phyloP scores from a whole-genome alignment of 129 eudicot species.

The Smallanthus sonchifolius region DNA sequence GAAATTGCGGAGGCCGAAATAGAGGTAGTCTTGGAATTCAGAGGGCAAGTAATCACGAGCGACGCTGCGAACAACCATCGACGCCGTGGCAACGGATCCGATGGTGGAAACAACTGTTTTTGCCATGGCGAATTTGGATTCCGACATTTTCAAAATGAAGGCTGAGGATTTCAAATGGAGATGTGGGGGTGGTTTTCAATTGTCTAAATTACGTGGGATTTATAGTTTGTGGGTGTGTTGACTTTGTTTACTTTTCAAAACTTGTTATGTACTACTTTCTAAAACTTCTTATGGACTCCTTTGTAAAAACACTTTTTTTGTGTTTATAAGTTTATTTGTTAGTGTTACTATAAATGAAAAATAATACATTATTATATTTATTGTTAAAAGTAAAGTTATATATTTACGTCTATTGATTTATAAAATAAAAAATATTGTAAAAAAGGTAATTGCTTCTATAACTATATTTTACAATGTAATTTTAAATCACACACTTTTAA shows the following conservation, averaged over 20 bases:
- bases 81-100: slow-evolving; percentile 57
- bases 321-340: too few species aligned
- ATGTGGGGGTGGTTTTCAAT: background rate
- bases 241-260: background rate
- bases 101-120: slow-evolving; percentile 47
- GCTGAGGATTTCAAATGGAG: background rate
- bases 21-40: slow-evolving; percentile 49
- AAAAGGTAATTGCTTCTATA: too few species aligned
- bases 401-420: too few species aligned
- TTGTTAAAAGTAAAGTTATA: too few species aligned
- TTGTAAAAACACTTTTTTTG: too few species aligned
- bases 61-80: slow-evolving; percentile 49
- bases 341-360: too few species aligned
- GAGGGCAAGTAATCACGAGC: slow-evolving; percentile 49
- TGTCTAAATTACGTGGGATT: background rate
- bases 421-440: too few species aligned
- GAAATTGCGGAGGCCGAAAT: slow-evolving; percentile 30
- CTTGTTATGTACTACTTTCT: background rate
- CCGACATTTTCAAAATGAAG: slow-evolving; percentile 25
- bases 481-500: too few species aligned
- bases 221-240: background rate
- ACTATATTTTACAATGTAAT: too few species aligned
- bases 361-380: too few species aligned
- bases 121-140: slow-evolving; percentile 37
- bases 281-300: background rate